A percentile compares a stretch with the other conserved stretches of the same genome.
Evolutionary conservation across 306 rosid genomes (phyloP).

Genomic region (Acmispon strigosus): DNA sequence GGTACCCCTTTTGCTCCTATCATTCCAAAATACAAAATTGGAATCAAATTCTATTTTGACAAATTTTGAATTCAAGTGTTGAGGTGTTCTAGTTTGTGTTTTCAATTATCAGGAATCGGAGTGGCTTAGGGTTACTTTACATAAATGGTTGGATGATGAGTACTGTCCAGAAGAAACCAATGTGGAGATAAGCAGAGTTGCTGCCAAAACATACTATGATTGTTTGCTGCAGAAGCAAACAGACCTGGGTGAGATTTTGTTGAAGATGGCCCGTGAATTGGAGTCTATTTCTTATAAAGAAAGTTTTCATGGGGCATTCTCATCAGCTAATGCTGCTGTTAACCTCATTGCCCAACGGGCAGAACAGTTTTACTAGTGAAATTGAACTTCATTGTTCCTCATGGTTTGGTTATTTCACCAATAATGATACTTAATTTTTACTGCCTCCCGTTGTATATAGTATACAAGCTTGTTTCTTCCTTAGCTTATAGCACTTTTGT

Average conservation of each 20-base stretch:
- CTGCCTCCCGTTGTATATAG: background rate
- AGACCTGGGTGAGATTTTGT: slow-evolving; percentile 71
- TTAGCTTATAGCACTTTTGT: background rate
- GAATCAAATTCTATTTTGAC: background rate
- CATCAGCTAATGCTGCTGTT: slow-evolving; percentile 93
- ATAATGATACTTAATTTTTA: background rate
- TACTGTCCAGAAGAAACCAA: slow-evolving; percentile 92
- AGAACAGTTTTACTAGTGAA: slow-evolving; percentile 26
- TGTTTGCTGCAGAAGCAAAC: slow-evolving; percentile 56
- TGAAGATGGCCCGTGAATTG: slow-evolving; percentile 67
- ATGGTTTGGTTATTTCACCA: background rate
- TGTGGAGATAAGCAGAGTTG: slow-evolving; percentile 82
- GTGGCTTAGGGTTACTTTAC: slow-evolving; percentile 78
- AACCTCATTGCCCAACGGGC: slow-evolving; percentile 66
- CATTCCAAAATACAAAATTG: background rate
- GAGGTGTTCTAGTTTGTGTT: background rate
- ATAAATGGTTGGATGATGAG: slow-evolving; percentile 92
- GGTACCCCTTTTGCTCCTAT: slow-evolving; percentile 5
- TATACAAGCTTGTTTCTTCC: background rate
- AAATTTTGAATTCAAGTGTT: background rate
- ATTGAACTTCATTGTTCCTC: slow-evolving; percentile 3
- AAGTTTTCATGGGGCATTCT: slow-evolving; percentile 93
- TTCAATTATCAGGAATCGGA: slow-evolving; percentile 64
- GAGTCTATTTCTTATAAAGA: slow-evolving; percentile 77
- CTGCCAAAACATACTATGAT: slow-evolving; percentile 64